Evolutionary conservation across 352 stramenopile genomes (phyloP).

Genomic region (Globisporangium megalacanthum): DNA sequence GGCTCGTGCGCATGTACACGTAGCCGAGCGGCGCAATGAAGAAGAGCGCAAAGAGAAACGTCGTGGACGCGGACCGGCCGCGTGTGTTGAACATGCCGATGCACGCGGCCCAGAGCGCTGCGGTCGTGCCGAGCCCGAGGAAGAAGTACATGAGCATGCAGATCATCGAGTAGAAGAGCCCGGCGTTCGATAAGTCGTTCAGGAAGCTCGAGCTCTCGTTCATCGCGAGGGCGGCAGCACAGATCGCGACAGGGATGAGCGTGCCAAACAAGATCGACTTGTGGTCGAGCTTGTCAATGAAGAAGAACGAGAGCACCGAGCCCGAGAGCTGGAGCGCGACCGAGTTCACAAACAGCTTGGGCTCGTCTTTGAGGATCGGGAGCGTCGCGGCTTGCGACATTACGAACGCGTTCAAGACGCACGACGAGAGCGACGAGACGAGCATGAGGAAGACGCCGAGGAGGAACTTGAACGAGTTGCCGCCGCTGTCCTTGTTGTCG

Average conservation of each 20-base stretch:
- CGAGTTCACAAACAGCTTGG: conserved; percentile 49
- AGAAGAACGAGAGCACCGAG: conserved; percentile 64
- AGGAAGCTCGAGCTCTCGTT: too few species aligned
- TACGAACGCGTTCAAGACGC: conserved; percentile 45
- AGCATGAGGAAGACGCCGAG: conserved; percentile 64
- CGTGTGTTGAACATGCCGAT: conserved; percentile 62
- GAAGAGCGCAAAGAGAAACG: conserved; percentile 52
- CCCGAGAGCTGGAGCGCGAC: conserved; percentile 52
- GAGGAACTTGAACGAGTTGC: conserved; percentile 54
- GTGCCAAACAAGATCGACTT: conserved; percentile 65
- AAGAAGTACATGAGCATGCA: conserved; percentile 65
- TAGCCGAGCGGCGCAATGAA: conserved; percentile 33
- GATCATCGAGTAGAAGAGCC: conserved; percentile 29
- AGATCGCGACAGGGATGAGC: conserved; percentile 38
- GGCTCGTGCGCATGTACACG: conserved; percentile 34
- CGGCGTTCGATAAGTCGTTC: too few species aligned
- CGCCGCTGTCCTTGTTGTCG: conserved; percentile 26
- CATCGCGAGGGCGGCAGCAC: too few species aligned
- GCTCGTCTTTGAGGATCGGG: conserved; percentile 30
- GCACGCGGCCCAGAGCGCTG: conserved; percentile 52
- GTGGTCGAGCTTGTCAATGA: conserved; percentile 77
- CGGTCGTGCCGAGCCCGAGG: conserved; percentile 59
- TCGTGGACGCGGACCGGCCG: conserved; percentile 41
- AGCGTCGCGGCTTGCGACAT: conserved; percentile 27
- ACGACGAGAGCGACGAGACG: conserved; percentile 51